Evolutionary conservation across 768 basidiomycete species (phyloP).

Genomic region (Dacryopinax spathularia): DNA sequence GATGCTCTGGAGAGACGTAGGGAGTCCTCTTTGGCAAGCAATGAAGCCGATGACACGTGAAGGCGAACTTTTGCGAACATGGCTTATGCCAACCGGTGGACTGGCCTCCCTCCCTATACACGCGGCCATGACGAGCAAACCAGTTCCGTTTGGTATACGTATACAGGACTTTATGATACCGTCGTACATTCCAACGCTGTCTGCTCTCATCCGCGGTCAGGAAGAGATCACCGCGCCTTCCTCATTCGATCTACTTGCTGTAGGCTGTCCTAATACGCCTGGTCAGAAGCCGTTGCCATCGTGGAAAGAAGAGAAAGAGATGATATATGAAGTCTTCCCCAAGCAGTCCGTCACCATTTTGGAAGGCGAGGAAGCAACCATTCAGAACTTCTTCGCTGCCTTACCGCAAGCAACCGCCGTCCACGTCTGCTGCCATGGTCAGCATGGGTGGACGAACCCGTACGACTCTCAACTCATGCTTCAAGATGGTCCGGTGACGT

Average conservation of each 20-base stretch:
- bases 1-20: not conserved
- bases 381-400: constrained; percentile 6
- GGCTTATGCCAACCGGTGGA: not conserved
- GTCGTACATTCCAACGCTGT: constrained; percentile 22
- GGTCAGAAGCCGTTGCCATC: constrained; percentile 7
- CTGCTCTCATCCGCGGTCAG: constrained; percentile 12
- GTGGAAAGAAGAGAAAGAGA: constrained; percentile 5
- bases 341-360: not conserved
- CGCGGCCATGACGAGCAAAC: not conserved
- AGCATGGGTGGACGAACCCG: constrained; percentile 11
- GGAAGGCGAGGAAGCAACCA: constrained; percentile 4
- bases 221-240: not conserved
- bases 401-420: constrained; percentile 13
- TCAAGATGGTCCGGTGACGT: not conserved
- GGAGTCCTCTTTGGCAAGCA: not conserved
- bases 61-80: not conserved
- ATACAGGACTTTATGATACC: constrained; percentile 19
- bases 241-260: not conserved
- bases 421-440: constrained; percentile 22
- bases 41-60: not conserved
- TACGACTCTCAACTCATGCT: not conserved
- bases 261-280: not conserved
- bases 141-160: not conserved
- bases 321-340: not conserved
- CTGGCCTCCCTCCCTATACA: not conserved